These are phyloP conservation scores for Monilinia laxa DNA, from an alignment of 2,329 filamentous ascomycete genomes.

Conservation along the genomic window DNA sequence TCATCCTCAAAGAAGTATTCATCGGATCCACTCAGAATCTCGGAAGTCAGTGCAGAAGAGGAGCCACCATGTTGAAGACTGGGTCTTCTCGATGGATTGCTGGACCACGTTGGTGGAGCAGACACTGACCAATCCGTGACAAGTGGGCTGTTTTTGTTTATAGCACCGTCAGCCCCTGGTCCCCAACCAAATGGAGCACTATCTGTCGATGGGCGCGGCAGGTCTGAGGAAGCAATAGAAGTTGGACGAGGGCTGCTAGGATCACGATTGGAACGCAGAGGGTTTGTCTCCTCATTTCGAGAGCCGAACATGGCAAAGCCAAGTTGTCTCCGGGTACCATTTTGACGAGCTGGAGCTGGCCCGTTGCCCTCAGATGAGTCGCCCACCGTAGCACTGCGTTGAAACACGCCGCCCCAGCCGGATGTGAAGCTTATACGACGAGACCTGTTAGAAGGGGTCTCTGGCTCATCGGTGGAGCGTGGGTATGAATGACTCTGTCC, in stretches of 20 bases:
- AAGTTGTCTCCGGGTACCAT: conserved; percentile 31
- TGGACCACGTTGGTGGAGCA: conserved; percentile 61
- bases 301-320: conserved; percentile 50
- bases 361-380: conserved; percentile 38
- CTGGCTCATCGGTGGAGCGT: conserved; percentile 56
- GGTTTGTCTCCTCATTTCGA: conserved; percentile 46
- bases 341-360: conserved; percentile 38
- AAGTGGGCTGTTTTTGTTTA: conserved; percentile 53
- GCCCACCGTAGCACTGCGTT: conserved; percentile 35
- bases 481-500: conserved; percentile 79
- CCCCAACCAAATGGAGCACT: conserved; percentile 72
- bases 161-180: conserved; percentile 46
- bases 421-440: conserved; percentile 57
- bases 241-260: conserved; percentile 62
- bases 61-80: conserved; percentile 78
- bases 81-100: conserved; percentile 75
- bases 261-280: conserved; percentile 53
- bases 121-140: conserved; percentile 52
- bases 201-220: conserved; percentile 77
- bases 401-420: conserved; percentile 50
- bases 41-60: conserved; percentile 60
- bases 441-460: conserved; percentile 49
- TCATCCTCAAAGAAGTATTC: conserved; percentile 61
- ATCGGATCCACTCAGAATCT: conserved; percentile 62
- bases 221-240: conserved; percentile 67